Evolutionary conservation across 768 basidiomycete species (phyloP), one percentile per base, ranked within the genome.

Genomic region (Collybia mongolica): DNA sequence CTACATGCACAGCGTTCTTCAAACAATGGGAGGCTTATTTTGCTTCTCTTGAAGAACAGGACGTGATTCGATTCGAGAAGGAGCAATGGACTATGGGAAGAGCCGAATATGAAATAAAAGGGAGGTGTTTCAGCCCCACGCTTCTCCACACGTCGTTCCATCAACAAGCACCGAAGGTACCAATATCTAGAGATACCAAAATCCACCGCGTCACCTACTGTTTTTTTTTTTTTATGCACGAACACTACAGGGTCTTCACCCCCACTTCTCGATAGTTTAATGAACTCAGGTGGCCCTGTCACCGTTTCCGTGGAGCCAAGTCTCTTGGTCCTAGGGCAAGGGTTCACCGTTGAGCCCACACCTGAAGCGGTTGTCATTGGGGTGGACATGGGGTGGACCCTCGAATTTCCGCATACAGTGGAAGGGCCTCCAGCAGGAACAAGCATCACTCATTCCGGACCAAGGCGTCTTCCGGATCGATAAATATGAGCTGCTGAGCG

Each of bases 61-160:
- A 97, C 55, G 72, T 90, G 12, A 70, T 86, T 8, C 79, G 90
- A 17, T 94, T 92, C 71, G 83, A 84, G 63, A 90, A 89, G 56
- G 95, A 98, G 59, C 73, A 98, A 7, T 99, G 97, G 97, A 94
- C 90, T 0, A 82, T 96, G 78, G 79, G 80, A 5, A 92, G 92
- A 0, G 71, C 66, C 15, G 86, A 94, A 59, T 78, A 96, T 49
- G 90, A 93, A 65, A 77, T 70, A 48, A 81, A 79, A 37, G 97
- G 97, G 2, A 75, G 94, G 54, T 97, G 94, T 61, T 90, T 98
- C 57, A 14, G 11, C 24, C 7, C 24, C 24, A 26, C 7, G 7
- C 62, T 82, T 28, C 66, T 97, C 32, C 80, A 83, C 54, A 52
- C 52, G 8, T 63, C 72, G 3, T 81, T 69, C 56, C 56, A 53